phyloP scores from a whole-genome alignment of 331 rosid genomes.

The Quercus tomentella region DNA sequence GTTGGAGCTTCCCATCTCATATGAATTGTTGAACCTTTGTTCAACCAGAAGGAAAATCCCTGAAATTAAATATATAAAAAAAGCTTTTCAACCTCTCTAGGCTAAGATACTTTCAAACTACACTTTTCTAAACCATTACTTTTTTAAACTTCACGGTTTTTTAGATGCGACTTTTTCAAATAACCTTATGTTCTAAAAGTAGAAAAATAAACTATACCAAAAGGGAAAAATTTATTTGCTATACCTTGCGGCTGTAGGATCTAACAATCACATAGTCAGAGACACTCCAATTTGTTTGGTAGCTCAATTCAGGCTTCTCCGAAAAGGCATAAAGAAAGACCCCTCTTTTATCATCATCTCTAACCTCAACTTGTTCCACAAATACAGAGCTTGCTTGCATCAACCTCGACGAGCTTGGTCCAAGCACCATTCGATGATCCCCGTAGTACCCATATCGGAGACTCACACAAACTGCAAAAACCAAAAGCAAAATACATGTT shows the following conservation, averaged over 20 bases:
- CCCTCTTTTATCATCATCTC: conserved; percentile 22
- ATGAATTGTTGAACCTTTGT: conserved; percentile 57
- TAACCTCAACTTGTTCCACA: conserved; percentile 42
- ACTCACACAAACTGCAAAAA: conserved; percentile 53
- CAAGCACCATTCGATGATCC: conserved; percentile 50
- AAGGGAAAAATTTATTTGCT: neutral
- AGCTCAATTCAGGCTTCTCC: conserved; percentile 48
- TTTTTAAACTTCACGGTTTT: too few species aligned
- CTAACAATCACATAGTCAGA: conserved; percentile 36
- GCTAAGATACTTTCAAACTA: too few species aligned
- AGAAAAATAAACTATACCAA: neutral
- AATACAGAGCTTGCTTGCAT: conserved; percentile 46
- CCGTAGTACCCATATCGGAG: conserved; percentile 60
- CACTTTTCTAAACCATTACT: too few species aligned
- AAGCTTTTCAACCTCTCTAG: conserved; percentile 3
- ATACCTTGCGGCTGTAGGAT: conserved; percentile 51
- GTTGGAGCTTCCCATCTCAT: conserved; percentile 58
- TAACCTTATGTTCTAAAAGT: neutral
- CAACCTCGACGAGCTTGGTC: conserved; percentile 74
- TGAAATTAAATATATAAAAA: conserved; percentile 14
- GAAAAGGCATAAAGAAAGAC: conserved; percentile 41
- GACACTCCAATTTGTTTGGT: conserved; percentile 43
- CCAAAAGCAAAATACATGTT: neutral
- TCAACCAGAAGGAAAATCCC: conserved; percentile 73
- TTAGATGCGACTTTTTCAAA: neutral